phyloP scores from a whole-genome alignment of 441 rosid species.

The Lepidium campestre region DNA sequence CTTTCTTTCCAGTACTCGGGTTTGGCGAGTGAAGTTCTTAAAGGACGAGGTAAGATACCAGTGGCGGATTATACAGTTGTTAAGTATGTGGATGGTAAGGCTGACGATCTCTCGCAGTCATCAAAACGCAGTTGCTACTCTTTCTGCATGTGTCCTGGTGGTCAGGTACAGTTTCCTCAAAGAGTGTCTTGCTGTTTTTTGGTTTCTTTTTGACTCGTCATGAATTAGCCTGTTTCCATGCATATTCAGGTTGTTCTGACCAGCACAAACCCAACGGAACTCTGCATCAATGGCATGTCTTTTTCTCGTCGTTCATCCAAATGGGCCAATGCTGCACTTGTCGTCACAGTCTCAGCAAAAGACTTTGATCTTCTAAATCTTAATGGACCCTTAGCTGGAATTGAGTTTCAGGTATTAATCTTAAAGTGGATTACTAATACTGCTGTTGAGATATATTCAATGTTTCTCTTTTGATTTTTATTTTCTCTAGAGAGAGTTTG shows the following conservation, averaged over 20 bases:
- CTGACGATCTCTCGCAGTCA: slow-evolving; percentile 25
- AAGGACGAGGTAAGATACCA: slow-evolving; percentile 87
- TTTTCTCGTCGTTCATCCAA: slow-evolving; percentile 90
- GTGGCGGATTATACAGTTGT: slow-evolving; percentile 93
- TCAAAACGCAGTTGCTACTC: slow-evolving; percentile 76
- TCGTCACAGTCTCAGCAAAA: slow-evolving; percentile 57
- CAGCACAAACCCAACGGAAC: slow-evolving; percentile 73
- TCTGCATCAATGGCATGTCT: slow-evolving; percentile 95
- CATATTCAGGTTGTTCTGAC: slow-evolving; percentile 82
- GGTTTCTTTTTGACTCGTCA: not conserved
- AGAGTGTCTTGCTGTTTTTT: not conserved
- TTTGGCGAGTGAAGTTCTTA: slow-evolving; percentile 57
- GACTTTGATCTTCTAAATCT: slow-evolving; percentile 67
- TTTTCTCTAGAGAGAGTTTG: slow-evolving; percentile 71
- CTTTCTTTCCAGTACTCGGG: slow-evolving; percentile 54
- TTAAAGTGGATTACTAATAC: not conserved
- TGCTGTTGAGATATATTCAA: not conserved
- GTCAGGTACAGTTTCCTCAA: slow-evolving; percentile 54
- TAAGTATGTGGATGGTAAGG: slow-evolving; percentile 44
- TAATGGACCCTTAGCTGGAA: slow-evolving; percentile 83
- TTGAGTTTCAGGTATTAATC: slow-evolving; percentile 74
- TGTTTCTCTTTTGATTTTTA: not conserved
- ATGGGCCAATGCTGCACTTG: slow-evolving; percentile 97
- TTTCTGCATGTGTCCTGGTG: slow-evolving; percentile 99
- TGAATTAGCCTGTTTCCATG: not conserved